Percentiles rank a stretch among this genome's conserved stretches.
Conservation (phyloP, 768 basidiomycete species). For the Porpolomopsis calyptriformis region DNA sequence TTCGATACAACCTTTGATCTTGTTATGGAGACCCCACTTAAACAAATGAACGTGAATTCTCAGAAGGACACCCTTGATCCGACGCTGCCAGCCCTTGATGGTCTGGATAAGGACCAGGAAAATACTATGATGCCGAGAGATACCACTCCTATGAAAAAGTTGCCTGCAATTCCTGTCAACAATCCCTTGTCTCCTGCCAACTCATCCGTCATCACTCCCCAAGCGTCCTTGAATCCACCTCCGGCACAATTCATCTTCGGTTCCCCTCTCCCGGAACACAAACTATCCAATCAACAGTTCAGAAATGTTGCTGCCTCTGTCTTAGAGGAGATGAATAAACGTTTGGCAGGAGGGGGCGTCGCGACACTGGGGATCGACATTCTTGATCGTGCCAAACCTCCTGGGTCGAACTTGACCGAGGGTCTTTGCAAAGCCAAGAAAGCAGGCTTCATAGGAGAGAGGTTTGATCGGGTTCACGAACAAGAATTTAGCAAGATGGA, state of each 20-base stretch:
- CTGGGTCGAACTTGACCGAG: neutral
- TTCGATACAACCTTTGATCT: conserved; percentile 62
- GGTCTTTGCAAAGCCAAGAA: conserved; percentile 30
- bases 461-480: conserved; percentile 53
- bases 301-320: conserved; percentile 55
- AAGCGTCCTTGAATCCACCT: conserved; percentile 11
- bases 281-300: conserved; percentile 57
- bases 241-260: conserved; percentile 63
- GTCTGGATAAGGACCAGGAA: neutral
- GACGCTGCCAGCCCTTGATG: conserved; percentile 17
- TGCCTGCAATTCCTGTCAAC: too few relatives aligned
- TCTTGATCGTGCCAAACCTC: conserved; percentile 1
- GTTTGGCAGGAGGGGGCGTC: conserved; percentile 49
- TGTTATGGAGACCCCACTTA: conserved; percentile 43
- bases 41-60: conserved; percentile 24
- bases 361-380: conserved; percentile 21
- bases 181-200: conserved; percentile 6
- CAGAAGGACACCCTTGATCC: conserved; percentile 26
- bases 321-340: conserved; percentile 73
- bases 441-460: conserved; percentile 21
- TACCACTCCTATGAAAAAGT: too few relatives aligned
- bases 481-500: conserved; percentile 69
- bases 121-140: too few relatives aligned
- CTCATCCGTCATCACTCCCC: conserved; percentile 10
- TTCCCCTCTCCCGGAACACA: conserved; percentile 57